phyloP scores from a whole-genome alignment of 2,329 filamentous ascomycete species.

The Pestalotiopsis sp. region DNA sequence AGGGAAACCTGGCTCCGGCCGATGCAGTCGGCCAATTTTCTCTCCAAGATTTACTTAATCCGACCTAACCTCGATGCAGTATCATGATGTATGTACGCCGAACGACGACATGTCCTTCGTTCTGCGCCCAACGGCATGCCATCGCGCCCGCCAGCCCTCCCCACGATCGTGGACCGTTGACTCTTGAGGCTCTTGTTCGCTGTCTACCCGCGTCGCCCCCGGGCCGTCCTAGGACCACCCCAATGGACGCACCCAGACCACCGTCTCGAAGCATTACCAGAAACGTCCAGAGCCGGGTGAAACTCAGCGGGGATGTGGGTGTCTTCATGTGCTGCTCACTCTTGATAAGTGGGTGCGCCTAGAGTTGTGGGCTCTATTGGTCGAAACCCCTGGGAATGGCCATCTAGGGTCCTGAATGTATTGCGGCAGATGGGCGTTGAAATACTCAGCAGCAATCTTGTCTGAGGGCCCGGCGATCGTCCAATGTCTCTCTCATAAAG shows the following conservation, averaged over 20 bases:
- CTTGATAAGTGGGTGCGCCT: not conserved
- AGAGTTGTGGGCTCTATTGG: not conserved
- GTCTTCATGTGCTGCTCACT: not conserved
- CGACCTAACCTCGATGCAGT: constrained; percentile 10
- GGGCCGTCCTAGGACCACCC: not conserved
- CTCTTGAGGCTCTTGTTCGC: not conserved
- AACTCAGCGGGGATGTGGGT: not conserved
- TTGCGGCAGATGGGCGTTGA: not conserved
- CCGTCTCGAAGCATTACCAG: not conserved
- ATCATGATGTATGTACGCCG: not conserved
- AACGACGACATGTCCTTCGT: not conserved
- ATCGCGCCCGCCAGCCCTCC: not conserved
- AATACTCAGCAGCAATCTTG: not conserved
- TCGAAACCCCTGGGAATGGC: not conserved
- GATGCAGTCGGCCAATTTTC: not conserved
- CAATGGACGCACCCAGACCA: not conserved
- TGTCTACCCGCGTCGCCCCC: not conserved
- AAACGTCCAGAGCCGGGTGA: not conserved
- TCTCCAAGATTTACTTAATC: constrained; percentile 5
- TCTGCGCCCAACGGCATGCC: not conserved
- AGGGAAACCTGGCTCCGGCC: not conserved
- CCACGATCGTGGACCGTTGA: not conserved
- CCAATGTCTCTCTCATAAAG: not conserved
- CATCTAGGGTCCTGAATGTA: not conserved
- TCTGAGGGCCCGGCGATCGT: not conserved